phyloP scores from a whole-genome alignment of 2,329 filamentous ascomycete genomes.

The Harringtonia lauricola region DNA sequence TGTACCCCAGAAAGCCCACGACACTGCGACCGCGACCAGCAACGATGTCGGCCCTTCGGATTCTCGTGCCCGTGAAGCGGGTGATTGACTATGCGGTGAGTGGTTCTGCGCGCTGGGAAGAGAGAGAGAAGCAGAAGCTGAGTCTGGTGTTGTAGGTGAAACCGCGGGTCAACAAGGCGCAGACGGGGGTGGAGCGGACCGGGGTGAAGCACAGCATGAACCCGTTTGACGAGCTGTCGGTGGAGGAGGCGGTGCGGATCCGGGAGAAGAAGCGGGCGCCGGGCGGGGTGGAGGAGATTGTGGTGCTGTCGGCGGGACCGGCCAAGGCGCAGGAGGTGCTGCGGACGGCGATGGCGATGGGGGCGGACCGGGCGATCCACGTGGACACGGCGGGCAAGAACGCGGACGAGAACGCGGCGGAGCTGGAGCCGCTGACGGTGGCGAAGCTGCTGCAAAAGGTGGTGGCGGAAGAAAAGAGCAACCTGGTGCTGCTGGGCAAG shows the following conservation, averaged over 20 bases:
- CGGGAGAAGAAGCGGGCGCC: conserved; percentile 72
- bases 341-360: conserved; percentile 97
- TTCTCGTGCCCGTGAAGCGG: conserved; percentile 72
- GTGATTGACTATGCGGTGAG: conserved; percentile 79
- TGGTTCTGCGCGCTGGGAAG: background rate
- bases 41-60: conserved; percentile 56
- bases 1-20: background rate
- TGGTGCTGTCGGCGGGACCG: conserved; percentile 79
- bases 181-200: conserved; percentile 81
- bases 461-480: conserved; percentile 74
- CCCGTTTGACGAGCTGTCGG: conserved; percentile 95
- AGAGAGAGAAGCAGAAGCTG: background rate
- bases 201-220: conserved; percentile 98
- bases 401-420: conserved; percentile 59
- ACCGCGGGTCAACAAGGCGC: conserved; percentile 57
- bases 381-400: conserved; percentile 57
- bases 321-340: conserved; percentile 80
- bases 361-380: conserved; percentile 83
- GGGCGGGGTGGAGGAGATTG: conserved; percentile 78
- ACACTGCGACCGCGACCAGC: conserved; percentile 16
- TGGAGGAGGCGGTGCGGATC: conserved; percentile 91
- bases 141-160: conserved; percentile 46
- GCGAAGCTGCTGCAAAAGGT: conserved; percentile 79
- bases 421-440: conserved; percentile 80
- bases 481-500: conserved; percentile 90